These are phyloP conservation scores for Epichloe baconii DNA, from an alignment of 2,329 filamentous ascomycete species.

Conservation along the genomic window DNA sequence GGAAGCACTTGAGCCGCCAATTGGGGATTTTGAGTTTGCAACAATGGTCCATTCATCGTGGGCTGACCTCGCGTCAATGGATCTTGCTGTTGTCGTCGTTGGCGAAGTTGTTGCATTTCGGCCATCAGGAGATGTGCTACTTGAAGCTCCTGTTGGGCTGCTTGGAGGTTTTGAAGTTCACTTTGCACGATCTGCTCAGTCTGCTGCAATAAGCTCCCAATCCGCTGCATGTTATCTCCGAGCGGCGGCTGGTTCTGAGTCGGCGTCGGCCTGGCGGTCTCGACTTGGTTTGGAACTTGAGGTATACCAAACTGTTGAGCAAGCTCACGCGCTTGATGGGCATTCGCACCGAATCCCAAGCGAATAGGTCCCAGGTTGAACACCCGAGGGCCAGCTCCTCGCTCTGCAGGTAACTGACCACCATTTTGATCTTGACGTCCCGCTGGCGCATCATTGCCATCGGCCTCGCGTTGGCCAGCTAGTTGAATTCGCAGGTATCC, in stretches of 20 bases:
- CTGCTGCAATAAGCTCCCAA: slow-evolving; percentile 48
- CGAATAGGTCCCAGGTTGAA: slow-evolving; percentile 64
- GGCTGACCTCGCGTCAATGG: slow-evolving; percentile 11
- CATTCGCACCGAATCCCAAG: slow-evolving; percentile 64
- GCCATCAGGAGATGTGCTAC: slow-evolving; percentile 52
- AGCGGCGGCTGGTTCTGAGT: slow-evolving; percentile 7
- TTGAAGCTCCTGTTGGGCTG: slow-evolving; percentile 54
- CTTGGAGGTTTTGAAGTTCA: slow-evolving; percentile 49
- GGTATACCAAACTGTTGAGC: slow-evolving; percentile 47
- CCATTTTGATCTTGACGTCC: slow-evolving; percentile 7
- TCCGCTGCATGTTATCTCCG: slow-evolving; percentile 26
- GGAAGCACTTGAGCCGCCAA: slow-evolving; percentile 9
- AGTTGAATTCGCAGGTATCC: slow-evolving; percentile 20
- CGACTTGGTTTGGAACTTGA: slow-evolving; percentile 14
- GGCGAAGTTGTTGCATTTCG: slow-evolving; percentile 55
- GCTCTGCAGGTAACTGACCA: slow-evolving; percentile 9
- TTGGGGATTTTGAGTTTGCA: slow-evolving; percentile 8
- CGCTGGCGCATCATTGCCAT: slow-evolving; percentile 5
- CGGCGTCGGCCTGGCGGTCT: slow-evolving; percentile 10
- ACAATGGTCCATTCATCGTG: slow-evolving; percentile 4
- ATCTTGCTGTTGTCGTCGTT: slow-evolving; percentile 28
- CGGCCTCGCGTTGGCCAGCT: slow-evolving; percentile 3
- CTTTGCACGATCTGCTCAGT: slow-evolving; percentile 57
- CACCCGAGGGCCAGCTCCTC: slow-evolving; percentile 37
- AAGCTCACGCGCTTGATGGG: slow-evolving; percentile 51